These are phyloP conservation scores for Atalantia buxifolia DNA, from an alignment of 345 rosid genomes.

Conservation along the genomic window DNA sequence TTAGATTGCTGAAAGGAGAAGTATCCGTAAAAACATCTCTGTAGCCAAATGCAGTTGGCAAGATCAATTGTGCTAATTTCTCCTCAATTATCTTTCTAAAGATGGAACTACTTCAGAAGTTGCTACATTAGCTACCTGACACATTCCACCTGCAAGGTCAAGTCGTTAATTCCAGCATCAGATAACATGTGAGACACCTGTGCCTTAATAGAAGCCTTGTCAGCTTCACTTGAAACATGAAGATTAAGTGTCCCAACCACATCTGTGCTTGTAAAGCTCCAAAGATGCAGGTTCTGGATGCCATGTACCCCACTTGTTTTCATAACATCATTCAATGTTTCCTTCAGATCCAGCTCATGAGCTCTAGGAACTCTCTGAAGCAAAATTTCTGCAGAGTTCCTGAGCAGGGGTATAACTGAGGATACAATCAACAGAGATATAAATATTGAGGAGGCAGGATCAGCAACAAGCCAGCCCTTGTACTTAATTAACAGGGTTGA, in stretches of 20 bases:
- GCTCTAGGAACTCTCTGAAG: slow-evolving; percentile 85
- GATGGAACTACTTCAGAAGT: not conserved
- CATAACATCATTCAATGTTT: slow-evolving; percentile 48
- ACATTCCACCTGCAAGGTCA: slow-evolving; percentile 76
- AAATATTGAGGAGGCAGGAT: slow-evolving; percentile 95
- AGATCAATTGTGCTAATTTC: slow-evolving; percentile 2
- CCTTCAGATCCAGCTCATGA: slow-evolving; percentile 55
- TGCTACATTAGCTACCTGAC: slow-evolving; percentile 20
- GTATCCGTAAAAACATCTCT: not conserved
- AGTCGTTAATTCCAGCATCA: slow-evolving; percentile 82
- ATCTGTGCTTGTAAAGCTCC: slow-evolving; percentile 88
- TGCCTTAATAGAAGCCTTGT: slow-evolving; percentile 51
- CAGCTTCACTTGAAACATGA: slow-evolving; percentile 59
- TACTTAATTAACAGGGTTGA: slow-evolving; percentile 93
- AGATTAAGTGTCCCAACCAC: slow-evolving; percentile 81
- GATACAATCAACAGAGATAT: slow-evolving; percentile 75
- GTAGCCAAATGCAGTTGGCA: not conserved
- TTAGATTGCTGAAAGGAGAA: not conserved
- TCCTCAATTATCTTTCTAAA: not conserved
- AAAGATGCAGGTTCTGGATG: slow-evolving; percentile 71
- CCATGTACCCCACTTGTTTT: slow-evolving; percentile 58
- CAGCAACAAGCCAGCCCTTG: slow-evolving; percentile 98
- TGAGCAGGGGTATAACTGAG: slow-evolving; percentile 88
- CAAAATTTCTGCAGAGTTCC: slow-evolving; percentile 87
- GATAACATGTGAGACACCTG: slow-evolving; percentile 53